Evolutionary conservation across 1,284 basidiomycete species (phyloP).

Genomic region (Coriolopsis trogii): DNA sequence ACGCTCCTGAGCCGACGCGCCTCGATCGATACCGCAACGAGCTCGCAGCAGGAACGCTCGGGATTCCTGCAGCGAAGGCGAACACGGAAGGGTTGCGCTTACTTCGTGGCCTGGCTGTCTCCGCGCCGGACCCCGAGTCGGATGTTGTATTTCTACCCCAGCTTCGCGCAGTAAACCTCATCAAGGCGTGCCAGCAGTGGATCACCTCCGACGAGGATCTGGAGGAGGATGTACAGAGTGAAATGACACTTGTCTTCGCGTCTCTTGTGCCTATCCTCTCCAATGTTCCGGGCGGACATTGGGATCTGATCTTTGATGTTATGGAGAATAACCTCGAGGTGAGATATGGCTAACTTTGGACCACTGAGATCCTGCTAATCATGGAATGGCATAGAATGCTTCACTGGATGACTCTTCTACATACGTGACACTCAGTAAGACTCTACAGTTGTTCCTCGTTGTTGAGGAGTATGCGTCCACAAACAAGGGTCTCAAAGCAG

Average conservation of each 20-base stretch:
- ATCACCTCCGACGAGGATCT: constrained; percentile 75
- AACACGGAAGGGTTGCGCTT: constrained; percentile 70
- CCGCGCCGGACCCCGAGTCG: constrained; percentile 80
- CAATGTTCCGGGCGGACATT: constrained; percentile 84
- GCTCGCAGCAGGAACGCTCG: constrained; percentile 79
- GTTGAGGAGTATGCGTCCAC: constrained; percentile 73
- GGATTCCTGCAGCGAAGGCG: constrained; percentile 65
- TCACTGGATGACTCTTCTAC: constrained; percentile 62
- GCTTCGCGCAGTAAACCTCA: constrained; percentile 86
- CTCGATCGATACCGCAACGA: constrained; percentile 90
- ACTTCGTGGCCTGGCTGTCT: constrained; percentile 73
- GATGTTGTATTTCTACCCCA: constrained; percentile 88
- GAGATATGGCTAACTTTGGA: constrained; percentile 16
- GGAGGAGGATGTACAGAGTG: constrained; percentile 76
- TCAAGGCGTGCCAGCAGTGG: constrained; percentile 88
- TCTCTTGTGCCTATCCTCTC: constrained; percentile 89
- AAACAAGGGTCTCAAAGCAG: constrained; percentile 74
- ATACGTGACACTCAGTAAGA: constrained; percentile 68
- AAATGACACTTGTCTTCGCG: constrained; percentile 76
- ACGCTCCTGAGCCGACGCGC: constrained; percentile 69
- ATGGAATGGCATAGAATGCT: constrained; percentile 48
- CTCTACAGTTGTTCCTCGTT: constrained; percentile 67
- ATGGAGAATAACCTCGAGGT: constrained; percentile 90
- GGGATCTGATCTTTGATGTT: constrained; percentile 92
- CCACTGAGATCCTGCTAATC: neutral